Evolutionary conservation across 768 basidiomycete species (phyloP).

Genomic region (Lentinus tigrinus): DNA sequence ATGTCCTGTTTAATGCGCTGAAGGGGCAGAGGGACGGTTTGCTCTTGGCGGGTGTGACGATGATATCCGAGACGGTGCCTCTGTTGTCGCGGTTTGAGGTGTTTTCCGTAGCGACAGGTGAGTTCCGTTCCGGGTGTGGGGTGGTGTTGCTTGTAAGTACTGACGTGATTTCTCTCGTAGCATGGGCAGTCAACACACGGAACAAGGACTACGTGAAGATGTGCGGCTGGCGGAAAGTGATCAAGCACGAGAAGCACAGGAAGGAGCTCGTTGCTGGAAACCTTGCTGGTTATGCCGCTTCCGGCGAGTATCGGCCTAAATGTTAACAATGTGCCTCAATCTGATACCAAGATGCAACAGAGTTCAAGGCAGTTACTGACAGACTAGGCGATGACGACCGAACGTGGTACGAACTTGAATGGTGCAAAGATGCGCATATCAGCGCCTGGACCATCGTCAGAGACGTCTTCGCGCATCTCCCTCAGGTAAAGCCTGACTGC

Average conservation of each 20-base stretch:
- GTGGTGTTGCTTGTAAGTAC: not conserved
- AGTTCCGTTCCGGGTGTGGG: not conserved
- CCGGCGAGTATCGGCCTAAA: conserved; percentile 37
- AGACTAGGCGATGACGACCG: conserved; percentile 39
- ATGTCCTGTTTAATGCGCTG: conserved; percentile 58
- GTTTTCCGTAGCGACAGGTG: not conserved
- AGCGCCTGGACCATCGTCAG: conserved; percentile 41
- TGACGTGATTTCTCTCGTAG: conserved; percentile 15
- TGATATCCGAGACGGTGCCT: conserved; percentile 35
- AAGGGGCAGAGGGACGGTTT: conserved; percentile 59
- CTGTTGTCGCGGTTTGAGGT: not conserved
- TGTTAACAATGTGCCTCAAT: not conserved
- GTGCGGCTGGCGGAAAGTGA: conserved; percentile 62
- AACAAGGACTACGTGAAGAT: conserved; percentile 58
- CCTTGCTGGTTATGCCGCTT: conserved; percentile 50
- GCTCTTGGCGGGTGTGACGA: conserved; percentile 51
- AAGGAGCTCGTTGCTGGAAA: conserved; percentile 74
- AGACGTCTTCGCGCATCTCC: conserved; percentile 55
- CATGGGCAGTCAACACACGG: conserved; percentile 71
- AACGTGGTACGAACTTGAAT: conserved; percentile 8
- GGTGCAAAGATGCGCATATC: conserved; percentile 20
- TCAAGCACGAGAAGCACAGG: conserved; percentile 54
- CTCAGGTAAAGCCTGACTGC: conserved; percentile 49
- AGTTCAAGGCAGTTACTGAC: conserved; percentile 25
- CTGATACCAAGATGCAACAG: conserved; percentile 20